These are phyloP conservation scores for Curvularia verruculosa DNA, from an alignment of 2,329 filamentous ascomycete species.

Conservation along the genomic window DNA sequence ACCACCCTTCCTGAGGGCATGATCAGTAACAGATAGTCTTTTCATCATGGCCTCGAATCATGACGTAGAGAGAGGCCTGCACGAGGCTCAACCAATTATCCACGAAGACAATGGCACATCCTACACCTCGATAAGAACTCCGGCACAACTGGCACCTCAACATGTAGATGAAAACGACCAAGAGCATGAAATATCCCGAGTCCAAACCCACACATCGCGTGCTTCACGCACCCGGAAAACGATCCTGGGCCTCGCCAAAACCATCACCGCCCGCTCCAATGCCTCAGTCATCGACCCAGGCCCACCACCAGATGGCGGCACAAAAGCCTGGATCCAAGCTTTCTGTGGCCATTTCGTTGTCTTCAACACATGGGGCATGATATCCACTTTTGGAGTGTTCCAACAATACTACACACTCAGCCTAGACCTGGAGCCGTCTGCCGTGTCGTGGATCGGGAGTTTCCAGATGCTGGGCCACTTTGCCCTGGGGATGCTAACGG, in stretches of 20 bases:
- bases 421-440: conserved; percentile 45
- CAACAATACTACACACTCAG: conserved; percentile 44
- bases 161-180: neutral
- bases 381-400: conserved; percentile 47
- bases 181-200: conserved; percentile 16
- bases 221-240: conserved; percentile 16
- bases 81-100: conserved; percentile 1
- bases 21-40: too few relatives aligned
- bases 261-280: conserved; percentile 41
- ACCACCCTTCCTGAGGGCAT: neutral
- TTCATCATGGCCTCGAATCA: conserved; percentile 6
- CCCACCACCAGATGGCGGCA: conserved; percentile 48
- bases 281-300: conserved; percentile 43
- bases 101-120: conserved; percentile 8
- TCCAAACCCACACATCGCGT: conserved; percentile 13
- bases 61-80: conserved; percentile 25
- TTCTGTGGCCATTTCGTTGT: conserved; percentile 47
- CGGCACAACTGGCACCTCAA: conserved; percentile 1
- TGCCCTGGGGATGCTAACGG: conserved; percentile 58
- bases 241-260: conserved; percentile 30
- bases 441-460: conserved; percentile 61
- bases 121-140: conserved; percentile 12
- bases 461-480: conserved; percentile 60
- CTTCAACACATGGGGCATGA: conserved; percentile 48
- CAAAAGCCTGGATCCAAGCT: conserved; percentile 47